Conservation (phyloP, 176 grass and related monocot genomes). For the Areca catechu region DNA sequence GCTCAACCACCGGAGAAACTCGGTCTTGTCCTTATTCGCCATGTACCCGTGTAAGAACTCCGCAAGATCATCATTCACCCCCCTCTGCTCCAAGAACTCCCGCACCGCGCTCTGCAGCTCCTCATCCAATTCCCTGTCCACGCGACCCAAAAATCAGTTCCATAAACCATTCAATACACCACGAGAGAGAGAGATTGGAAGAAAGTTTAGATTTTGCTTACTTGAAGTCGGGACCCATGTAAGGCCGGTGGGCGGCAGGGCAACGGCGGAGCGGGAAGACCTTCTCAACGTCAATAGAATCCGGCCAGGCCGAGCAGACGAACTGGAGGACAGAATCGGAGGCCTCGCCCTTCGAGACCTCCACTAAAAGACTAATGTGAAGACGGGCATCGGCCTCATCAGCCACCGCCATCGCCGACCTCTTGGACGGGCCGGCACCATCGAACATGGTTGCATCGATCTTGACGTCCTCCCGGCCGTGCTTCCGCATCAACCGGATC, state of each 20-base stretch:
- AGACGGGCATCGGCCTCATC: conserved; percentile 20
- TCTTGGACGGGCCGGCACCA: conserved; percentile 37
- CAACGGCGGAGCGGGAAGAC: conserved; percentile 37
- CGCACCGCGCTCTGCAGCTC: conserved; percentile 51
- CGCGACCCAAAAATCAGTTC: background rate
- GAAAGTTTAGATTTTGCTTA: conserved; percentile 15
- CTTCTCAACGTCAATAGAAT: conserved; percentile 55
- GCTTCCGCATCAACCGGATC: conserved; percentile 29
- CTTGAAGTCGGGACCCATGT: conserved; percentile 56
- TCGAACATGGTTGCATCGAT: conserved; percentile 69
- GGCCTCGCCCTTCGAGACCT: conserved; percentile 39
- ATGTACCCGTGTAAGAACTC: conserved; percentile 52
- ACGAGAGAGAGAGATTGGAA: background rate
- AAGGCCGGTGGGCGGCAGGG: conserved; percentile 24
- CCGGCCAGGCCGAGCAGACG: conserved; percentile 68
- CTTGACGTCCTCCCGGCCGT: conserved; percentile 34
- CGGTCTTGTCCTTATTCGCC: conserved; percentile 58
- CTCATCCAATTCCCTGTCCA: conserved; percentile 66
- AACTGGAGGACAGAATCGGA: conserved; percentile 39
- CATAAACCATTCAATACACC: background rate
- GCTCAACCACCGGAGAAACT: conserved; percentile 56
- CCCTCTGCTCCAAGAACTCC: conserved; percentile 65
- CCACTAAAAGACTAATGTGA: conserved; percentile 60
- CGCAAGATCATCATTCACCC: conserved; percentile 66
- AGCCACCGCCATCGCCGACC: conserved; percentile 23